These are phyloP conservation scores for Clonostachys rhizophaga DNA, from an alignment of 2,329 filamentous ascomycete genomes.

Conservation along the genomic window DNA sequence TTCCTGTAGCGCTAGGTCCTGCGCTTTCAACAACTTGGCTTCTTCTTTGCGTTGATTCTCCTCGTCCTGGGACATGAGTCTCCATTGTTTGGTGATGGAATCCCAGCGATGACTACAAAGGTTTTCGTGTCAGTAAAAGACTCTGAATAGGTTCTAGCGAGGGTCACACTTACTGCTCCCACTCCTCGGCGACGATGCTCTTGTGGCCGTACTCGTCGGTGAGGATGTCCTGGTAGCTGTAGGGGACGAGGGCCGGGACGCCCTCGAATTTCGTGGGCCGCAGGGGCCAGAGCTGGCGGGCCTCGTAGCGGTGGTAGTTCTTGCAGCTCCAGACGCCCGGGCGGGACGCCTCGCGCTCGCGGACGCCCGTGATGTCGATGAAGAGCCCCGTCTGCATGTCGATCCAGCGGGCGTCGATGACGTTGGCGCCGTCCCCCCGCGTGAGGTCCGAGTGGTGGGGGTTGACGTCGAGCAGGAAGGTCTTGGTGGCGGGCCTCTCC, in stretches of 20 bases:
- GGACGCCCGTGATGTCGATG: conserved; percentile 77
- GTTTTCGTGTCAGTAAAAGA: not conserved
- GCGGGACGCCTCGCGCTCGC: conserved; percentile 53
- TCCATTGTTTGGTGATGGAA: conserved; percentile 53
- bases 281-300: conserved; percentile 72
- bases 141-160: not conserved
- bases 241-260: conserved; percentile 64
- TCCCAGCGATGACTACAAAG: conserved; percentile 54
- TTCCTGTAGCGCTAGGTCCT: not conserved
- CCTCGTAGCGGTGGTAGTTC: conserved; percentile 69
- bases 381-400: conserved; percentile 72
- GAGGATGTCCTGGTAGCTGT: conserved; percentile 61
- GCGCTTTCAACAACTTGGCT: conserved; percentile 1
- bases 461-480: conserved; percentile 74
- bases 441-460: conserved; percentile 59
- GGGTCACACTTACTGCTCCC: conserved; percentile 48
- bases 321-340: conserved; percentile 76
- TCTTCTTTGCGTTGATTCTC: conserved; percentile 1
- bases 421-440: conserved; percentile 65
- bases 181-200: conserved; percentile 55
- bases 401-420: conserved; percentile 84
- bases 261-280: conserved; percentile 72
- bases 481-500: conserved; percentile 32
- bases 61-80: conserved; percentile 29
- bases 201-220: conserved; percentile 61